phyloP scores from a whole-genome alignment of 306 rosid genomes.

The Prunus mongolica region DNA sequence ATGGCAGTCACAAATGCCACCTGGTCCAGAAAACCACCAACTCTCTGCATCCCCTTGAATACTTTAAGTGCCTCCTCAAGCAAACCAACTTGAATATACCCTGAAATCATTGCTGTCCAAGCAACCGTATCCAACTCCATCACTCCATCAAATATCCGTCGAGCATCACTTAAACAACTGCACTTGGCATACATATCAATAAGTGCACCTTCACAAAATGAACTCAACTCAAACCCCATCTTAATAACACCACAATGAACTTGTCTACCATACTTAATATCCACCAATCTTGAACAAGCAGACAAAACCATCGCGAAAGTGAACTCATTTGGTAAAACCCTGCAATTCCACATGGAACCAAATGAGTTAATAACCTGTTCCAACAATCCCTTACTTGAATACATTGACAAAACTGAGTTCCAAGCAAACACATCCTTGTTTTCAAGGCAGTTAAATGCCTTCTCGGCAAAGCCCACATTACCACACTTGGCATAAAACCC shows the following conservation, averaged over 20 bases:
- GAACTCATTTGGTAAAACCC: constrained; percentile 47
- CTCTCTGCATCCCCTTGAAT: constrained; percentile 49
- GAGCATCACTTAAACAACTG: constrained; percentile 42
- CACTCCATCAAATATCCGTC: constrained; percentile 34
- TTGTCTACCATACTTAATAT: constrained; percentile 42
- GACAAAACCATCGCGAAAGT: constrained; percentile 57
- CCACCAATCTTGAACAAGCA: constrained; percentile 46
- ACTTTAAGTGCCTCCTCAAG: constrained; percentile 50
- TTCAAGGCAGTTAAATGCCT: constrained; percentile 47
- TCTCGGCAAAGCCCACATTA: constrained; percentile 36
- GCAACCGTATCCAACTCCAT: constrained; percentile 44
- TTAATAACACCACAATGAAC: constrained; percentile 49
- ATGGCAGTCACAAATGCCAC: constrained; percentile 57
- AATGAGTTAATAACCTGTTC: constrained; percentile 34
- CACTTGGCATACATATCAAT: constrained; percentile 69
- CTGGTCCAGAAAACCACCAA: constrained; percentile 47
- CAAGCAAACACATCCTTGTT: constrained; percentile 49
- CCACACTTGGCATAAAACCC: constrained; percentile 57
- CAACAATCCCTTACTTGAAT: constrained; percentile 36
- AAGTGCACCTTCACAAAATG: constrained; percentile 55
- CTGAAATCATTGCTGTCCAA: constrained; percentile 65
- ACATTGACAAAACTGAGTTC: constrained; percentile 60
- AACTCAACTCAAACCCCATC: constrained; percentile 37
- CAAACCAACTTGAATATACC: constrained; percentile 51
- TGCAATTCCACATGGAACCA: constrained; percentile 27